Conservation (phyloP, 768 basidiomycete species). For the Trichaptum fuscoviolaceum region DNA sequence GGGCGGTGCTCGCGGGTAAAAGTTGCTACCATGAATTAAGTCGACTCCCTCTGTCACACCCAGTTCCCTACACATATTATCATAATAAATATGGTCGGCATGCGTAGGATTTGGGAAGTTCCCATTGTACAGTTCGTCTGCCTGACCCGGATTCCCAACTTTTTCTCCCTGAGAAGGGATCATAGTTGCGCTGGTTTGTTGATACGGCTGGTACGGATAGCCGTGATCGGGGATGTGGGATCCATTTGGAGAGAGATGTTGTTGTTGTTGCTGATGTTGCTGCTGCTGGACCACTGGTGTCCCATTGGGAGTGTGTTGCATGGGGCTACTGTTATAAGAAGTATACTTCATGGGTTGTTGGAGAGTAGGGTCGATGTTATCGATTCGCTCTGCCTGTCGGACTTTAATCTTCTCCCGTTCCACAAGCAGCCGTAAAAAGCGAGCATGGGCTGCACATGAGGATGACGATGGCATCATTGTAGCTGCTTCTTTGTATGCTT, state of each 20-base stretch:
- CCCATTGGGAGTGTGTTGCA: neutral
- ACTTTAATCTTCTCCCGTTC: slow-evolving; percentile 55
- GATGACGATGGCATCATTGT: slow-evolving; percentile 53
- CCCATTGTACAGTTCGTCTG: neutral
- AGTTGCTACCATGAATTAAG: neutral
- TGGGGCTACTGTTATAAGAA: neutral
- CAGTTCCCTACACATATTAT: neutral
- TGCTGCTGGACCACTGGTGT: slow-evolving; percentile 15
- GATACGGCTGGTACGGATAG: neutral
- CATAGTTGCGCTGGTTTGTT: neutral
- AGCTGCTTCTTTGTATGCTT: slow-evolving; percentile 74
- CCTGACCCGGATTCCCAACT: neutral
- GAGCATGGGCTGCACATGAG: slow-evolving; percentile 70
- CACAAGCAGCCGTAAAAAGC: slow-evolving; percentile 70
- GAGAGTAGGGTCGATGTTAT: neutral
- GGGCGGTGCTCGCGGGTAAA: neutral
- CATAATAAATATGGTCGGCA: neutral
- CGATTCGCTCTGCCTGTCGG: slow-evolving; percentile 30
- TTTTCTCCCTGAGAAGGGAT: neutral
- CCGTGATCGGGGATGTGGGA: neutral
- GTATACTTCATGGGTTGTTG: neutral
- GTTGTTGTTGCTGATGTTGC: slow-evolving; percentile 6
- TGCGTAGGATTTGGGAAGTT: neutral
- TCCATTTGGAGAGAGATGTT: neutral
- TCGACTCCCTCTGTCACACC: neutral